These are phyloP conservation scores for Ogataea ramenticola DNA, from an alignment of 805 yeast genomes.

Conservation along the genomic window DNA sequence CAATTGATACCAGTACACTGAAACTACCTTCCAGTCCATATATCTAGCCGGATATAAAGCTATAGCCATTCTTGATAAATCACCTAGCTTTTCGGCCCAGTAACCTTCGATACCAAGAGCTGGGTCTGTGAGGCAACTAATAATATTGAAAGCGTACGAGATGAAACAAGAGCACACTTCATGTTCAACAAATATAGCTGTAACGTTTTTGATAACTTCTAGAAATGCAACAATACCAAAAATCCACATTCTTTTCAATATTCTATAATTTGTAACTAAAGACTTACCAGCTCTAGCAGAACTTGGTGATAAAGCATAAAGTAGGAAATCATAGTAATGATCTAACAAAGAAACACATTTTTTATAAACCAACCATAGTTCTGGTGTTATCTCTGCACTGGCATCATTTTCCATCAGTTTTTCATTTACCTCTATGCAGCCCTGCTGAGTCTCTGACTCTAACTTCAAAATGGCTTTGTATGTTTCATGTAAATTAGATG, in stretches of 20 bases:
- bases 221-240: constrained; percentile 77
- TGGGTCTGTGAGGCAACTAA: constrained; percentile 47
- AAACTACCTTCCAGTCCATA: constrained; percentile 79
- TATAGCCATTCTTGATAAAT: constrained; percentile 80
- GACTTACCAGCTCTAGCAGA: constrained; percentile 70
- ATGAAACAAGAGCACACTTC: constrained; percentile 73
- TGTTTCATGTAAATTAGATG: constrained; percentile 66
- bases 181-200: constrained; percentile 63
- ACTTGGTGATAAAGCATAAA: constrained; percentile 61
- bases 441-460: constrained; percentile 64
- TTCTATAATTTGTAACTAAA: constrained; percentile 68
- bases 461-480: constrained; percentile 61
- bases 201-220: constrained; percentile 69
- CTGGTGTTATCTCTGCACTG: constrained; percentile 46
- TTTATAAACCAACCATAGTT: constrained; percentile 66
- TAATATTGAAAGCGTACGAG: constrained; percentile 60
- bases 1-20: constrained; percentile 76
- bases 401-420: constrained; percentile 39
- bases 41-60: constrained; percentile 72
- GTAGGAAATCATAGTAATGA: constrained; percentile 63
- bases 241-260: constrained; percentile 78
- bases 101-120: constrained; percentile 53
- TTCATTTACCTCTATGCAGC: constrained; percentile 53
- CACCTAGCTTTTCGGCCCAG: constrained; percentile 87
- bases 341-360: constrained; percentile 59